These are phyloP conservation scores for Termitomyces sp. DNA, from an alignment of 768 basidiomycete species.

Conservation along the genomic window DNA sequence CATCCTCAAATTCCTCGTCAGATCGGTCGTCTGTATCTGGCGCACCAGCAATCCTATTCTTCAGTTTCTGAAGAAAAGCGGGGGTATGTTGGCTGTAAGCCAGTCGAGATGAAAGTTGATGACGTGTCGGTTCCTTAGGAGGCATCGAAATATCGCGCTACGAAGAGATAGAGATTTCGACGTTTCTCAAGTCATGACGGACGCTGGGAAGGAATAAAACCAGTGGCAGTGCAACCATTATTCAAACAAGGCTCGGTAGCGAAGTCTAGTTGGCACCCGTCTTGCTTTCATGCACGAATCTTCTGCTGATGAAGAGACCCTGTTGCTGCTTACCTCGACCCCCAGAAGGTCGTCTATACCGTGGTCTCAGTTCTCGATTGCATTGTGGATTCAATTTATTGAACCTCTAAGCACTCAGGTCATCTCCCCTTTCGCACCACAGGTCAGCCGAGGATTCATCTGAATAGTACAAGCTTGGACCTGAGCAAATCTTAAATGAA, in stretches of 20 bases:
- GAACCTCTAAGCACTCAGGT: constrained; percentile 73
- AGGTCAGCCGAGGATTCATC: constrained; percentile 33
- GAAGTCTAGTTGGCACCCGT: background rate
- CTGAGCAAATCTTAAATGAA: background rate
- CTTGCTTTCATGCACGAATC: background rate
- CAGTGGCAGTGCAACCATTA: too few species aligned
- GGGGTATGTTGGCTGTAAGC: constrained; percentile 58
- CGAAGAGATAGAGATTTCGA: background rate
- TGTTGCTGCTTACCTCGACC: constrained; percentile 37
- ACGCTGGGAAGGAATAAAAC: background rate
- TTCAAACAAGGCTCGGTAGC: background rate
- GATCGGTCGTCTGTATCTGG: constrained; percentile 39
- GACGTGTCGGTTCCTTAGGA: constrained; percentile 60
- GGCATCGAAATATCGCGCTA: constrained; percentile 23
- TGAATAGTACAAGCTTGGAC: background rate
- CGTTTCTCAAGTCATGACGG: background rate
- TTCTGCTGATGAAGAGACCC: constrained; percentile 52
- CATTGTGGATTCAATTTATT: constrained; percentile 65
- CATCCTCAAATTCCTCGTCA: constrained; percentile 53
- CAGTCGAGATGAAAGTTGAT: constrained; percentile 68
- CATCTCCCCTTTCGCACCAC: constrained; percentile 70
- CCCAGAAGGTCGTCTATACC: constrained; percentile 51
- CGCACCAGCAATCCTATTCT: constrained; percentile 54
- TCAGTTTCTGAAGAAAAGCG: constrained; percentile 58
- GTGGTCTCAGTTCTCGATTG: constrained; percentile 60